phyloP scores from a whole-genome alignment of 176 grass and related monocot species.

The Zea mays region Zm-B73-REFERENCE-NAM-5.0 NC_050097.1:205956501-205957000 shows the following conservation, averaged over 20 bases:
- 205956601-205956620: not conserved
- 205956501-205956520: not conserved
- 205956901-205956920: conserved; percentile 32
- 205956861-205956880: conserved; percentile 33
- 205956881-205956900: conserved; percentile 33
- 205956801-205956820: conserved; percentile 5
- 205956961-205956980: conserved; percentile 40
- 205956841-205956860: conserved; percentile 14
- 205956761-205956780: not conserved
- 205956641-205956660: conserved; percentile 2
- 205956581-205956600: not conserved
- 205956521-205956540: conserved; percentile 25
- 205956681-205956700: too few relatives aligned
- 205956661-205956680: too few relatives aligned
- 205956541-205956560: conserved; percentile 22
- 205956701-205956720: not conserved
- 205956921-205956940: conserved; percentile 14
- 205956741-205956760: too few relatives aligned
- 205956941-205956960: conserved; percentile 30
- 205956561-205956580: conserved; percentile 8
- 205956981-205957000: not conserved
- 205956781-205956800: not conserved
- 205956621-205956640: not conserved
- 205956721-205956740: not conserved
- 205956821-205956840: conserved; percentile 6